Percentiles rank a stretch among this genome's conserved stretches.
phyloP scores from a whole-genome alignment of 495 filamentous ascomycete genomes.

The Trichoderma virens region DNA sequence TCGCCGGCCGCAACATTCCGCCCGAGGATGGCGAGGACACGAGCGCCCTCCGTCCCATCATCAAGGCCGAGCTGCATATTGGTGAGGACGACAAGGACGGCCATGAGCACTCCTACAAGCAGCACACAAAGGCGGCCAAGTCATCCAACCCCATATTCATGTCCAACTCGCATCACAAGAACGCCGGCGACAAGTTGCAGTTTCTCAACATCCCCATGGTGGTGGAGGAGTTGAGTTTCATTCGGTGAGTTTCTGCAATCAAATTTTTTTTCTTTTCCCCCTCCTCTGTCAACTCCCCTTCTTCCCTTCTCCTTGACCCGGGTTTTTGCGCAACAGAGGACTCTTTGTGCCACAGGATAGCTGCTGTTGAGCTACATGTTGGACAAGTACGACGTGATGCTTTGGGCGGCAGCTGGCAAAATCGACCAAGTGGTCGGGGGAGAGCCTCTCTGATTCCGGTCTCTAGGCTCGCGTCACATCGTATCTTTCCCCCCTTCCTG shows the following conservation, averaged over 20 bases:
- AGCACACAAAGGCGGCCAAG: conserved; percentile 24
- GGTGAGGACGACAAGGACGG: conserved; percentile 43
- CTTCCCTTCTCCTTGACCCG: no score
- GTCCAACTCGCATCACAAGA: background rate
- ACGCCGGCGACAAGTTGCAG: conserved; percentile 22
- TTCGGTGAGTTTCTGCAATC: conserved; percentile 31
- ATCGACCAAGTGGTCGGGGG: background rate
- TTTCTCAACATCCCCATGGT: conserved; percentile 33
- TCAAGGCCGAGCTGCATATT: conserved; percentile 76
- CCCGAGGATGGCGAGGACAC: conserved; percentile 22
- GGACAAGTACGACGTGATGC: no score
- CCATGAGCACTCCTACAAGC: conserved; percentile 23
- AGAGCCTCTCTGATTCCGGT: background rate
- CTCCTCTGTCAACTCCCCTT: background rate
- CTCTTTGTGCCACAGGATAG: background rate
- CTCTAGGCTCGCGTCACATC: no score
- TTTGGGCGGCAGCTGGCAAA: no score
- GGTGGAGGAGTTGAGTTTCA: conserved; percentile 38
- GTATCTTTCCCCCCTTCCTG: no score
- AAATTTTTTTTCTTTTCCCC: conserved; percentile 7
- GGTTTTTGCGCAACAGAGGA: no score
- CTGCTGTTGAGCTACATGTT: no score
- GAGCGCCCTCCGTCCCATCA: conserved; percentile 29
- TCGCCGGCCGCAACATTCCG: conserved; percentile 38
- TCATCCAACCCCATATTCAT: conserved; percentile 37